Evolutionary conservation across 768 basidiomycete genomes (phyloP).

Genomic region (Xanthoconium purpureum): DNA sequence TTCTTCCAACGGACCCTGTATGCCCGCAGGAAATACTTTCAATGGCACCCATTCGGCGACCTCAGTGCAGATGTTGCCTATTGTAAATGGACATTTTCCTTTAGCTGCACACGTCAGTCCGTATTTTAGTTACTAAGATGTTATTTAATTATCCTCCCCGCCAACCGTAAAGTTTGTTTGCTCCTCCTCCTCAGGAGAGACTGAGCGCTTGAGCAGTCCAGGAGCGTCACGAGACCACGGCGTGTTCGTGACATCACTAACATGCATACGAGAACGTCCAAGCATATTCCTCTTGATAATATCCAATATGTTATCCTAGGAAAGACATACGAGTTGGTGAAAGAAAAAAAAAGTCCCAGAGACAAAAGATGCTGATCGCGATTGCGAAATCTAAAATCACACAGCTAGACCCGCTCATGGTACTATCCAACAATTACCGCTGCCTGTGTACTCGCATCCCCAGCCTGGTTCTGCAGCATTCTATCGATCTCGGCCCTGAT

Average conservation of each 20-base stretch:
- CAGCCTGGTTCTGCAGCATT: slow-evolving; percentile 42
- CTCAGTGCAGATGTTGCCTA: too few relatives aligned
- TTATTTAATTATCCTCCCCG: too few relatives aligned
- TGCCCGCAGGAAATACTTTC: too few relatives aligned
- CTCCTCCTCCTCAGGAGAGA: too few relatives aligned
- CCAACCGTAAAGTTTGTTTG: too few relatives aligned
- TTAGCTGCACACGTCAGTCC: too few relatives aligned
- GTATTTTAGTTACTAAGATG: too few relatives aligned
- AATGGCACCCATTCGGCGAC: too few relatives aligned
- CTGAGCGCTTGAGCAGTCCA: too few relatives aligned
- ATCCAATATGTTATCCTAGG: slow-evolving; percentile 6
- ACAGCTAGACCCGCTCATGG: background rate
- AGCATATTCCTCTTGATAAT: slow-evolving; percentile 1
- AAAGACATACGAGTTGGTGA: background rate
- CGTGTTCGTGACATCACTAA: background rate
- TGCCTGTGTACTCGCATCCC: background rate
- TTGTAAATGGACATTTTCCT: too few relatives aligned
- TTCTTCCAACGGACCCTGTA: too few relatives aligned
- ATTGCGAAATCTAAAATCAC: background rate
- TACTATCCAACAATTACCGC: background rate
- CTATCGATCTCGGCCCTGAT: slow-evolving; percentile 81
- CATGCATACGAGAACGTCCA: background rate
- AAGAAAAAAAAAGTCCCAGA: background rate
- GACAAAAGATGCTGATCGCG: background rate
- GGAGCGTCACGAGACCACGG: too few relatives aligned